Conservation (phyloP, 352 stramenopile genomes). For the Phytophthora sp. region DNA sequence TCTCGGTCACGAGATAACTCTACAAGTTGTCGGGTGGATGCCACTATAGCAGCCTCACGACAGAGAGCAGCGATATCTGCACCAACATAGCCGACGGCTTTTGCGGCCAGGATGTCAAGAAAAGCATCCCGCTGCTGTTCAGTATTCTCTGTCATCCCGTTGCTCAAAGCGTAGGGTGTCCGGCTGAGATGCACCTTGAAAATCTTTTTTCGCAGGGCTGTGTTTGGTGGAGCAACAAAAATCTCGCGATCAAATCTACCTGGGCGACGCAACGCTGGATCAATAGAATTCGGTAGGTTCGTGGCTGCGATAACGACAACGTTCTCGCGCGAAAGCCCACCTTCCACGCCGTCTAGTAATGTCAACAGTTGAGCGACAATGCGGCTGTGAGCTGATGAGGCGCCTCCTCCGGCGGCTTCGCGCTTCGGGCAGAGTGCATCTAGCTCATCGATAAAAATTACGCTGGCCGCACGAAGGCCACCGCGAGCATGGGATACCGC, state of each 20-base stretch:
- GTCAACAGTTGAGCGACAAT: constrained; percentile 96
- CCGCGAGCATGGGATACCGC: constrained; percentile 39
- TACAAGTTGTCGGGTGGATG: constrained; percentile 70
- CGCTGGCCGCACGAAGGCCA: constrained; percentile 41
- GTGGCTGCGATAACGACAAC: constrained; percentile 95
- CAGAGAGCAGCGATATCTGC: constrained; percentile 83
- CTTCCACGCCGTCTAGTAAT: constrained; percentile 93
- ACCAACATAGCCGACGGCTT: constrained; percentile 79
- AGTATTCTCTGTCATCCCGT: constrained; percentile 2
- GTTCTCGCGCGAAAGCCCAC: constrained; percentile 55
- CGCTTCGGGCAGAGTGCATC: constrained; percentile 95
- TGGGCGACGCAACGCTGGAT: constrained; percentile 73
- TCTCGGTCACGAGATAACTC: constrained; percentile 54
- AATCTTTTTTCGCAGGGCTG: constrained; percentile 55
- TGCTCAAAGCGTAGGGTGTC: constrained; percentile 45
- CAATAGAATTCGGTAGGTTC: constrained; percentile 94
- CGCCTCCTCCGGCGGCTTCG: constrained; percentile 50
- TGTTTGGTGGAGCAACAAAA: constrained; percentile 58
- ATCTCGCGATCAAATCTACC: constrained; percentile 87
- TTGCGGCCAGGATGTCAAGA: constrained; percentile 43
- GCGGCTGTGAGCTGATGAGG: constrained; percentile 55
- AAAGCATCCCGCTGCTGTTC: constrained; percentile 35
- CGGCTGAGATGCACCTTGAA: constrained; percentile 62
- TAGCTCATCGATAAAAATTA: constrained; percentile 97
- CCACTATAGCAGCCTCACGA: constrained; percentile 72